These are phyloP conservation scores for Leavenworthia alabamica DNA, from an alignment of 345 rosid genomes.

Conservation along the genomic window DNA sequence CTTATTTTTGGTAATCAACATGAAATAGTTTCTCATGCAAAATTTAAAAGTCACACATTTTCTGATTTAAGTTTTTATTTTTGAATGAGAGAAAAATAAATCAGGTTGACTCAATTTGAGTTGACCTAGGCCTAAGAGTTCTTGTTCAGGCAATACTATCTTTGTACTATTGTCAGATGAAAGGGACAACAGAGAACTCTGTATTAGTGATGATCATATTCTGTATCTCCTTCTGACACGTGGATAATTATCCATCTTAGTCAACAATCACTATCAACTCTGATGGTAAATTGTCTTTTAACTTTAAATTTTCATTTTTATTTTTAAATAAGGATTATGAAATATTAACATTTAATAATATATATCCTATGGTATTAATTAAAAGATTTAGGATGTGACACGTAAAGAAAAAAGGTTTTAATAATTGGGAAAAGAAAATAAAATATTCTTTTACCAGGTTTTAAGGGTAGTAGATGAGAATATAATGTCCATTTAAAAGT, in stretches of 20 bases:
- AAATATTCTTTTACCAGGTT: background rate
- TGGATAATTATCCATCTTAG: slow-evolving; percentile 9
- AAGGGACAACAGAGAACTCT: slow-evolving; percentile 28
- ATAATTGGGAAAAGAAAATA: too few species aligned
- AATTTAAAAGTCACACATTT: background rate
- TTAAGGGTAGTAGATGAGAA: background rate
- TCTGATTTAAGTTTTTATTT: background rate
- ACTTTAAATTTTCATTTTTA: background rate
- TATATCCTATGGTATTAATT: background rate
- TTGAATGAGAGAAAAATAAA: background rate
- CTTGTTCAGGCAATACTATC: slow-evolving; percentile 12
- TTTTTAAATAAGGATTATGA: too few species aligned
- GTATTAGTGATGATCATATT: slow-evolving; percentile 27
- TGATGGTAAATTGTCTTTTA: background rate
- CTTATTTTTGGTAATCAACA: background rate
- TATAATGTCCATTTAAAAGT: background rate
- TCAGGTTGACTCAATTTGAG: background rate
- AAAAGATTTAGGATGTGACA: background rate
- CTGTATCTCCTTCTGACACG: slow-evolving; percentile 24
- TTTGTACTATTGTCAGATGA: slow-evolving; percentile 10
- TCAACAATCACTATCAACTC: too few species aligned
- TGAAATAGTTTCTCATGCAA: background rate
- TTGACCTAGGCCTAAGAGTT: slow-evolving; percentile 18
- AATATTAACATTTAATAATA: background rate
- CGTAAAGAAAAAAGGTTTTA: background rate